Evolutionary conservation across 2,329 filamentous ascomycete genomes (phyloP).

Genomic region (Paecilomyces fulvus): DNA sequence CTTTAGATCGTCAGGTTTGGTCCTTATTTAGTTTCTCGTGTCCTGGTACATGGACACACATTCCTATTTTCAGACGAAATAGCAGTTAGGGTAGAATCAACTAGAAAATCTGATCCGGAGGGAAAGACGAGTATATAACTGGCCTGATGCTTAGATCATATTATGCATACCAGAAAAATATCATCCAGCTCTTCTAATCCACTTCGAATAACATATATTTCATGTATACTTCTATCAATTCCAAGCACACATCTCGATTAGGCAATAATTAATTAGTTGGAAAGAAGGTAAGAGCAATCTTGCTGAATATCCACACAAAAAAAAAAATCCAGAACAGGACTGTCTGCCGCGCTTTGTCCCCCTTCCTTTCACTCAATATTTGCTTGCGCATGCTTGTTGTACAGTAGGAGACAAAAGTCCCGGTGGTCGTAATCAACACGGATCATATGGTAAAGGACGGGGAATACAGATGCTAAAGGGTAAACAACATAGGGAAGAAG

Average conservation of each 20-base stretch:
- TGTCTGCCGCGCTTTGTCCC: neutral
- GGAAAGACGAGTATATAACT: no score
- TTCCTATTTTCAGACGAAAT: no score
- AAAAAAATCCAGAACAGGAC: neutral
- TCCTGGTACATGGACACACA: no score
- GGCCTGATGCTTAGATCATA: no score
- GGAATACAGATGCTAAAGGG: neutral
- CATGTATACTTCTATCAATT: no score
- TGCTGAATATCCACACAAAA: neutral
- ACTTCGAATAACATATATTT: no score
- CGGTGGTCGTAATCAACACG: neutral
- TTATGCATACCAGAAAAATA: no score
- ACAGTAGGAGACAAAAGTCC: neutral
- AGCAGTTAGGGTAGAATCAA: no score
- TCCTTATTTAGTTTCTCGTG: no score
- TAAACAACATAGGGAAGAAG: slow-evolving; percentile 11
- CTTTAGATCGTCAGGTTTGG: no score
- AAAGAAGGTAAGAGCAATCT: neutral
- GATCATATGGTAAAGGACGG: neutral
- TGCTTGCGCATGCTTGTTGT: neutral
- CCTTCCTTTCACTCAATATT: neutral
- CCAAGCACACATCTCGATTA: neutral
- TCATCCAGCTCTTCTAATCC: no score
- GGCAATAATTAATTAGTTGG: neutral
- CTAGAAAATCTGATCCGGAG: no score